Base-by-base conservation (phyloP, 2,329 filamentous ascomycete genomes). In the Cladophialophora bantiana region DNA sequence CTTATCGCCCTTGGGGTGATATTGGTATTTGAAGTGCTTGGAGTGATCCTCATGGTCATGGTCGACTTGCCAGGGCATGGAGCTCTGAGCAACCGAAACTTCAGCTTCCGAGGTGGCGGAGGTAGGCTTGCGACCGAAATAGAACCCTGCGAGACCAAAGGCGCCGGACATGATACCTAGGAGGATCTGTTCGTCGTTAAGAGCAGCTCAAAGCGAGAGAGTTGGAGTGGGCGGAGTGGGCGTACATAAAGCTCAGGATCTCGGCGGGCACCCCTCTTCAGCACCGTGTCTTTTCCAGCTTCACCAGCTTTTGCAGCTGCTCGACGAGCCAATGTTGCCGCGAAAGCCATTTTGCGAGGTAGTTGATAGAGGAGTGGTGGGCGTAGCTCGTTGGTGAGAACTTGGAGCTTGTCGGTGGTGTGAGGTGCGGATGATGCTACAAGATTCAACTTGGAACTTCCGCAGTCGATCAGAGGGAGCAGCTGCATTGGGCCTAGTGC, bases 61-160 rank as follows among this genome's bases (percentile, higher is more conserved):
- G 68, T 86, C 88, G 68, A 86, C 86, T 82, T 99, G 90, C 95
- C 95, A 99, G 70, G 95, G 94, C 90, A 96, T 96, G 76, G 90
- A 89, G 79, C 86, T 86, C 75, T 88, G 83, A 78, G 89, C 88
- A 76, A 96, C 88, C 77, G 86, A 84, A 73, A 97, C 90, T 75
- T 85, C 82, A 76, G 85, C 85, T 84, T 98, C 93, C 75, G 93
- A 96, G 74, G 89, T 93, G 68, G 92, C 84, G 72, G 86, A 88
- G 76, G 95, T 98, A 72, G 95, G 95, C 76, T 91, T 91, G 81
- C 89, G 88, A 81, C 92, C 92, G 91, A 82, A 82, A 77, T 82
- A 82, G 88, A 89, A 96, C 78, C 94, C 94, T 73, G 92, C 94
- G 75, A 95, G 89, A 77, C 89, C 89, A 77, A 97, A 91, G 75